A percentile compares a stretch with the other conserved stretches of the same genome.
Evolutionary conservation across 2,329 filamentous ascomycete genomes (phyloP).

Genomic region (Fusarium continuum): DNA sequence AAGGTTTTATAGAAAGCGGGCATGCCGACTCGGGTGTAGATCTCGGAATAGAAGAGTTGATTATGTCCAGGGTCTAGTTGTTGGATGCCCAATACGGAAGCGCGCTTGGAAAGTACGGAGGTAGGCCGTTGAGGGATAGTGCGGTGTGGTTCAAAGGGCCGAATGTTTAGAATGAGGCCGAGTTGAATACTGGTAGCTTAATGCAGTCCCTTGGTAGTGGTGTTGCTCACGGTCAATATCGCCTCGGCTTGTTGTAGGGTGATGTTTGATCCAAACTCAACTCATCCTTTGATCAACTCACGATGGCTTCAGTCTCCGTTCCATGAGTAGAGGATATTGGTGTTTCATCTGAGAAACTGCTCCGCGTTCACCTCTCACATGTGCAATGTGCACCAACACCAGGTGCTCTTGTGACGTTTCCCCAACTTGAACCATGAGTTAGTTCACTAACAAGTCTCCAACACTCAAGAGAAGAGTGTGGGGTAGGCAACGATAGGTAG

Average conservation of each 20-base stretch:
- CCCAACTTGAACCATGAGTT: background rate
- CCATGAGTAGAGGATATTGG: background rate
- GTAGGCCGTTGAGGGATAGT: constrained; percentile 34
- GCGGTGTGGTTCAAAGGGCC: constrained; percentile 42
- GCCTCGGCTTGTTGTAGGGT: background rate
- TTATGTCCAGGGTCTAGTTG: constrained; percentile 7
- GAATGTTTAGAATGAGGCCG: constrained; percentile 39
- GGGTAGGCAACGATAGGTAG: constrained; percentile 1
- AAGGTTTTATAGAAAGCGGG: constrained; percentile 34
- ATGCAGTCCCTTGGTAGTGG: constrained; percentile 14
- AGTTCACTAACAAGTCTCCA: background rate
- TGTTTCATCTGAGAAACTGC: background rate
- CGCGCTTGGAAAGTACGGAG: constrained; percentile 20
- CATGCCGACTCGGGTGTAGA: background rate
- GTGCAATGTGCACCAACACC: no score
- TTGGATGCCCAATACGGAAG: constrained; percentile 33
- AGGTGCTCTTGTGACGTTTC: background rate
- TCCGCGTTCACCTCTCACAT: background rate
- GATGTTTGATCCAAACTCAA: background rate
- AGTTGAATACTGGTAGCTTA: constrained; percentile 4
- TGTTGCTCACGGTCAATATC: constrained; percentile 10
- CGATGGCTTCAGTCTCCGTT: background rate
- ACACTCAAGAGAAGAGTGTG: constrained; percentile 3
- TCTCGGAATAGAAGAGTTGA: background rate
- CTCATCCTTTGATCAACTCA: background rate